Base-by-base conservation (phyloP, 345 rosid genomes). In the Cochlearia excelsa region DNA sequence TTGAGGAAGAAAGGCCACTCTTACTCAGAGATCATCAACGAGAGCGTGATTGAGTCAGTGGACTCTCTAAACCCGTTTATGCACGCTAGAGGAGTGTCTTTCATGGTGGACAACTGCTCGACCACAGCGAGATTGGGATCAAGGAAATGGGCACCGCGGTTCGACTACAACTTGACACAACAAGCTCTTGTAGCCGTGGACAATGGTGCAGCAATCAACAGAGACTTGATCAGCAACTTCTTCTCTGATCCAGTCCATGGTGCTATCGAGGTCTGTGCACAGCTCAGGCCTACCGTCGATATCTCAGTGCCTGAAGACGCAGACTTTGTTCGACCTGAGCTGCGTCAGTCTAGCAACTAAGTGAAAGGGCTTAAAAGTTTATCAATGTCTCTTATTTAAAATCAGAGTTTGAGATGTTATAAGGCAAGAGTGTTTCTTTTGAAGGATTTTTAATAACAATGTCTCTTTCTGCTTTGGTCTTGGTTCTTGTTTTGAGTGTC, bases 51-150 rank as follows among this genome's bases (percentile, higher is more conserved):
- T 1, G 97, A 90, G 68, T 75, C 92, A 0, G 97, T 90, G 26
- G 97, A 90, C 71, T 90, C 97, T 4, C 57, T 87, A 51, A 90
- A 90, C 65, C 97, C 97, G 2, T 90, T 90, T 51, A 90, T 90
- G 97, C 90, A 84, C 63, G 97, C 97, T 3, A 88, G 95, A 1
- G 95, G 97, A 61, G 86, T 90, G 53, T 86, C 93, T 1, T 90
- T 90, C 69, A 86, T 86, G 97, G 97, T 84, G 27, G 96, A 88
- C 67, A 88, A 88, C 67, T 84, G 94, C 73, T 88, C 96, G 0
- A 88, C 96, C 9, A 88, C 96, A 1, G 96, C 96, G 34, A 80
- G 96, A 34, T 69, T 88, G 37, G 96, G 96, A 34, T 88, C 96
- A 7, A 82, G 96, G 62, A 88, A 88, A 57, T 86, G 94, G 96